Evolutionary conservation across 1,139 yeast genomes (phyloP).

Genomic region (Waltiozyma sp.): DNA sequence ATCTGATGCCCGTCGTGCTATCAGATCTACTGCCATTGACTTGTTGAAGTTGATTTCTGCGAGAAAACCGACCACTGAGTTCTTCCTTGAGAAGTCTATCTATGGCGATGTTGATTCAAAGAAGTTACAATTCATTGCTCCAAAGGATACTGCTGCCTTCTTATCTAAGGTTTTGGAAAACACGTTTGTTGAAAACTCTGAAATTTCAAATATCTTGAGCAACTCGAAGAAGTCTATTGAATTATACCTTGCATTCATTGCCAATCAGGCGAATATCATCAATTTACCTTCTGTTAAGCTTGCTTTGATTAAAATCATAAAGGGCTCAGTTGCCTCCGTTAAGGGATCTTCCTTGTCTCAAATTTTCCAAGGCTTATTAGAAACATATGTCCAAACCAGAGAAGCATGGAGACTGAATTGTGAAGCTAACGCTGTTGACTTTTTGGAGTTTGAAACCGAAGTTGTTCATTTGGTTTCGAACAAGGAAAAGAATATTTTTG

Average conservation of each 20-base stretch:
- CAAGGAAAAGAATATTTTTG: constrained; percentile 43
- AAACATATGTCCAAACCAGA: constrained; percentile 33
- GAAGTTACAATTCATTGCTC: constrained; percentile 45
- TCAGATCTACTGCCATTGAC: constrained; percentile 25
- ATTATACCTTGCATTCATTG: constrained; percentile 34
- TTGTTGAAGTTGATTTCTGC: constrained; percentile 25
- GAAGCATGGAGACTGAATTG: constrained; percentile 34
- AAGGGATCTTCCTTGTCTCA: constrained; percentile 30
- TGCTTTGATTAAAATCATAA: constrained; percentile 27
- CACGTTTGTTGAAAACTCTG: constrained; percentile 34
- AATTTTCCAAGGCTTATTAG: constrained; percentile 24
- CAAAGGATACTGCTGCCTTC: constrained; percentile 49
- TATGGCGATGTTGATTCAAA: constrained; percentile 34
- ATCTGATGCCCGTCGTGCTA: constrained; percentile 26
- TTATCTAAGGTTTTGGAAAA: constrained; percentile 34
- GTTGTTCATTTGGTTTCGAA: constrained; percentile 47
- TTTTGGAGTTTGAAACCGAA: constrained; percentile 41
- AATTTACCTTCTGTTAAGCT: constrained; percentile 35
- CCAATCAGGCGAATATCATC: constrained; percentile 35
- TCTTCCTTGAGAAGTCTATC: constrained; percentile 29
- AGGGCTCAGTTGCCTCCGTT: constrained; percentile 21
- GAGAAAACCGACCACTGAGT: constrained; percentile 29
- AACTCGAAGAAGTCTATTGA: constrained; percentile 32
- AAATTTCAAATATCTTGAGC: constrained; percentile 27
- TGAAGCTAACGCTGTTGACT: constrained; percentile 34